Evolutionary conservation across 2,329 filamentous ascomycete genomes (phyloP).

Genomic region (Penicillium sp.): DNA sequence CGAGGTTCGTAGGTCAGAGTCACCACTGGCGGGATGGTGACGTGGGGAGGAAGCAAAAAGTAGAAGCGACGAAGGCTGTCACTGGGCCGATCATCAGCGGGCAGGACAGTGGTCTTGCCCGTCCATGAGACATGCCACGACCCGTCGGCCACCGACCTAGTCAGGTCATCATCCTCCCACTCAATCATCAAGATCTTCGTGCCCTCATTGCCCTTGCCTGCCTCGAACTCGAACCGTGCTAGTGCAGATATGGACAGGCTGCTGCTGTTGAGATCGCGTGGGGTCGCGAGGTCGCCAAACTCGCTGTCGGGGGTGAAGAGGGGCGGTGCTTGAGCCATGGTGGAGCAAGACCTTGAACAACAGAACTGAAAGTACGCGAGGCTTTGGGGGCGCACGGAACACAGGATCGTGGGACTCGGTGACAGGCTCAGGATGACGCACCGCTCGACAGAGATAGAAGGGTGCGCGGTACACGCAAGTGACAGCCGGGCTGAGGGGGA

Average conservation of each 20-base stretch:
- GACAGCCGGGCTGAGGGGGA: not conserved
- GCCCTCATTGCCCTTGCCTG: constrained; percentile 73
- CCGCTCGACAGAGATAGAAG: not conserved
- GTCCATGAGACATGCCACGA: constrained; percentile 84
- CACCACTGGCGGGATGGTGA: constrained; percentile 70
- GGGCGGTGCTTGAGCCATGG: constrained; percentile 21
- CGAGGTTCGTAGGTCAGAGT: constrained; percentile 60
- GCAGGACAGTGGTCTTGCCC: constrained; percentile 72
- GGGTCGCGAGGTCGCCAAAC: constrained; percentile 36
- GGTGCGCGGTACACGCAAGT: not conserved
- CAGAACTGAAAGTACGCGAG: not conserved
- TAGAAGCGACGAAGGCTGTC: constrained; percentile 67
- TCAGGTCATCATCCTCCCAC: constrained; percentile 69
- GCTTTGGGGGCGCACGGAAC: constrained; percentile 2
- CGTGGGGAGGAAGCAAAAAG: constrained; percentile 75
- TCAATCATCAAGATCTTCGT: constrained; percentile 94
- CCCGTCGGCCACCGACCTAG: constrained; percentile 42
- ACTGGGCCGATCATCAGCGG: constrained; percentile 61
- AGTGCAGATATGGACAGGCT: constrained; percentile 59
- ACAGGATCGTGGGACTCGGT: not conserved
- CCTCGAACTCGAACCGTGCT: constrained; percentile 84
- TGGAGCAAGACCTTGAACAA: not conserved
- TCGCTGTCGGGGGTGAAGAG: constrained; percentile 36
- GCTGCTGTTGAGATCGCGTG: constrained; percentile 24
- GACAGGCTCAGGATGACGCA: constrained; percentile 1